These are phyloP conservation scores for Pseudozyma hubeiensis DNA, from an alignment of 1,284 basidiomycete species.

Conservation along the genomic window DNA sequence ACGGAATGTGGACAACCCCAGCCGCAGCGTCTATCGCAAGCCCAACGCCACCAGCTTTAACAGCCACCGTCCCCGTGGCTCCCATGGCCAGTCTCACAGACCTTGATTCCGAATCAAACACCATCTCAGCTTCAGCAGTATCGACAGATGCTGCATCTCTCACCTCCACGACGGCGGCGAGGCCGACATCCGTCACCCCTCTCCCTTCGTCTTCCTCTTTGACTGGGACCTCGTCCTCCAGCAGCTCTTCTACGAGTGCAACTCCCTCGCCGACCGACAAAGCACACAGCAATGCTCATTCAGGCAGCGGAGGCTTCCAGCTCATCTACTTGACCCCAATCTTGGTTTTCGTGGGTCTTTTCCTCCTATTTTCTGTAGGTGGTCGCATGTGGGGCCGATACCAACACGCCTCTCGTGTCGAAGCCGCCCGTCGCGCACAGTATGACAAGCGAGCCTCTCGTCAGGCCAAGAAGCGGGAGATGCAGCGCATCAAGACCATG, in stretches of 20 bases:
- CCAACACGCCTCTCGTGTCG: slow-evolving; percentile 42
- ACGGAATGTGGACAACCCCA: slow-evolving; percentile 44
- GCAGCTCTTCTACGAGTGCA: slow-evolving; percentile 4
- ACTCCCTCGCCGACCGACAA: neutral
- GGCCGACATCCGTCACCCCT: neutral
- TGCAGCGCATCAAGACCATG: slow-evolving; percentile 45
- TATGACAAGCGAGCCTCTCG: slow-evolving; percentile 18
- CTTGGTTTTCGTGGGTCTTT: slow-evolving; percentile 46
- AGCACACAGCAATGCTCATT: neutral
- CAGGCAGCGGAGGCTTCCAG: slow-evolving; percentile 36
- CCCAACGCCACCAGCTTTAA: slow-evolving; percentile 8
- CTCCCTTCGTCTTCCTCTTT: neutral
- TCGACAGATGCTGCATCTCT: neutral
- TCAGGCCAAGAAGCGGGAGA: slow-evolving; percentile 30
- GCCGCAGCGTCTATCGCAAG: slow-evolving; percentile 4
- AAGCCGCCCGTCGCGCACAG: slow-evolving; percentile 17
- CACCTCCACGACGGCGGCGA: neutral
- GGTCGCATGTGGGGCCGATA: slow-evolving; percentile 57
- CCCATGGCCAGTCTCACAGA: neutral
- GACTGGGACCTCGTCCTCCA: slow-evolving; percentile 3
- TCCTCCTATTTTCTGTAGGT: slow-evolving; percentile 52
- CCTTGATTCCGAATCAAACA: neutral
- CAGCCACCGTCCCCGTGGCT: slow-evolving; percentile 4
- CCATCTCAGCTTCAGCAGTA: neutral
- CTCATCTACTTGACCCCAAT: slow-evolving; percentile 55